Conservation (phyloP, 352 stramenopile species). For the Elongisporangium anandrum region DNA sequence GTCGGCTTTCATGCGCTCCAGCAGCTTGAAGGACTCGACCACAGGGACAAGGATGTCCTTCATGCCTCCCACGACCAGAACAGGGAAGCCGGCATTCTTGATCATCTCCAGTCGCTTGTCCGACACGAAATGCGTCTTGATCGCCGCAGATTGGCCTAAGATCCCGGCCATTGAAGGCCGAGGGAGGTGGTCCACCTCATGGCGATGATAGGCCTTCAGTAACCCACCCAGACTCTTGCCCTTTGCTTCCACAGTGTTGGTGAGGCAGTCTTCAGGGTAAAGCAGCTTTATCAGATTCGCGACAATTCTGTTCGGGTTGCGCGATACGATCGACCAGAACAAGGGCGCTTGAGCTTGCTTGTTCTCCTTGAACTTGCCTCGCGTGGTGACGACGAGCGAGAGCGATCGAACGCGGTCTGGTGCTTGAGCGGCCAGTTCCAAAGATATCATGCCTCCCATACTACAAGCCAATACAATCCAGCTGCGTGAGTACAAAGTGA, state of each 20-base stretch:
- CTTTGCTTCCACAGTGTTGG: slow-evolving; percentile 25
- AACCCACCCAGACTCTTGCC: slow-evolving; percentile 20
- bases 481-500: neutral
- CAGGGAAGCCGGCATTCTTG: slow-evolving; percentile 18
- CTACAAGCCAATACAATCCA: slow-evolving; percentile 11
- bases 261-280: slow-evolving; percentile 35
- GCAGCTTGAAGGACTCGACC: slow-evolving; percentile 25
- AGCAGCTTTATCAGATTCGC: slow-evolving; percentile 29
- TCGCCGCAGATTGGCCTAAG: slow-evolving; percentile 41
- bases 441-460: slow-evolving; percentile 39
- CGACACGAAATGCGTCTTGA: slow-evolving; percentile 35
- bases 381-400: slow-evolving; percentile 35
- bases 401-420: slow-evolving; percentile 31
- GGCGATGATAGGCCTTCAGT: slow-evolving; percentile 28
- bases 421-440: slow-evolving; percentile 25
- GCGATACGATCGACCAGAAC: slow-evolving; percentile 25
- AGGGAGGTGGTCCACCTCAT: slow-evolving; percentile 15
- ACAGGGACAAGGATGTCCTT: slow-evolving; percentile 31
- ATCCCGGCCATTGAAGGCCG: slow-evolving; percentile 16
- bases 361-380: slow-evolving; percentile 30
- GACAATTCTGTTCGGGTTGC: slow-evolving; percentile 21
- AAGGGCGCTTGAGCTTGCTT: too few relatives aligned
- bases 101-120: slow-evolving; percentile 29
- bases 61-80: slow-evolving; percentile 31
- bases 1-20: slow-evolving; percentile 7